Percentiles rank a stretch among this genome's conserved stretches.
Conservation (phyloP, 768 basidiomycete species). For the Leccinellum luteum region DNA sequence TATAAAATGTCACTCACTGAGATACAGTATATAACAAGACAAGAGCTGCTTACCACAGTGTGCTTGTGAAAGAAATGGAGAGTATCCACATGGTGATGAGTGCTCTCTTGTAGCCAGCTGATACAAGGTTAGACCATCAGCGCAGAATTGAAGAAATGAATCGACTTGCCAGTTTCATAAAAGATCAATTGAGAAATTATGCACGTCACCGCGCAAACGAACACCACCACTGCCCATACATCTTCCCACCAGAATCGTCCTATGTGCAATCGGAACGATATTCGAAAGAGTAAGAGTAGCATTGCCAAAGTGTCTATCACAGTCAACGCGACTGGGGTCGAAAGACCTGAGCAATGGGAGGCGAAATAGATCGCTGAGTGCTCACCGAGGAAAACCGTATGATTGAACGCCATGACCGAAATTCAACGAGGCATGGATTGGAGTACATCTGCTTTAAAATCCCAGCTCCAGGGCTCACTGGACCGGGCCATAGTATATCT, state of each 20-base stretch:
- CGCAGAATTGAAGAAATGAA: not conserved
- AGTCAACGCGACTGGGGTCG: constrained; percentile 2
- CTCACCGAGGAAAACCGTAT: not conserved
- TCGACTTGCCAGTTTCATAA: not conserved
- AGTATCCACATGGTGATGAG: not conserved
- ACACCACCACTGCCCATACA: constrained; percentile 13
- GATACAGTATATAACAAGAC: not conserved
- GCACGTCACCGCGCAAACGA: not conserved
- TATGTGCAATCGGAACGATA: constrained; percentile 13
- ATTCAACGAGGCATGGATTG: not conserved
- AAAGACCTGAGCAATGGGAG: not conserved
- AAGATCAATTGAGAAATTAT: not conserved
- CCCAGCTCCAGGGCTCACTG: not conserved
- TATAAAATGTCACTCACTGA: not conserved
- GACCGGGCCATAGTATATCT: not conserved
- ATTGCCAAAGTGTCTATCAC: constrained; percentile 4
- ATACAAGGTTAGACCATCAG: not conserved
- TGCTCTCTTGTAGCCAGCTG: not conserved
- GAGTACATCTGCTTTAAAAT: not conserved
- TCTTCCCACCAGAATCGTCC: constrained; percentile 27
- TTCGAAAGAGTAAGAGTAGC: constrained; percentile 14
- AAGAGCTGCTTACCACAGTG: not conserved
- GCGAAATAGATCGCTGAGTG: not conserved
- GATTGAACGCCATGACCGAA: not conserved
- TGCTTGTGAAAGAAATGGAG: not conserved